Evolutionary conservation across 768 basidiomycete species (phyloP).

Genomic region (Leccinellum luteum): DNA sequence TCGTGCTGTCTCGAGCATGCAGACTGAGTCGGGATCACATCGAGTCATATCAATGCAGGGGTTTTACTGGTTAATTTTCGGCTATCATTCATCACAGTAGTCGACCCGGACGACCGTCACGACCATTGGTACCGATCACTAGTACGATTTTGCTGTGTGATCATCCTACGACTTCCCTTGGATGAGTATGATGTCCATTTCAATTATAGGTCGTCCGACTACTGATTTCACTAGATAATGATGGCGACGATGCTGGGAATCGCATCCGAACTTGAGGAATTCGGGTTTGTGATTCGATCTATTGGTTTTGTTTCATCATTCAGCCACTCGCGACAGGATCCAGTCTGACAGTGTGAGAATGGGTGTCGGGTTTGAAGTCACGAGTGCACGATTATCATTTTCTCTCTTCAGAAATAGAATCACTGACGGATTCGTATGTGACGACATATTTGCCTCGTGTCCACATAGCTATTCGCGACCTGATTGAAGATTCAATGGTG

Average conservation of each 20-base stretch:
- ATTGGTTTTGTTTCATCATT: not conserved
- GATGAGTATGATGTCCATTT: constrained; percentile 24
- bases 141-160: constrained; percentile 24
- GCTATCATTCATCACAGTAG: constrained; percentile 40
- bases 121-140: constrained; percentile 37
- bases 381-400: constrained; percentile 27
- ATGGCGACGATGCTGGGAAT: constrained; percentile 45
- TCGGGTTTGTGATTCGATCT: constrained; percentile 37
- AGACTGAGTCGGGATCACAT: not conserved
- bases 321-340: not conserved
- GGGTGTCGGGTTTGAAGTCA: constrained; percentile 47
- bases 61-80: constrained; percentile 46
- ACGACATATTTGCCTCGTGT: too few species aligned
- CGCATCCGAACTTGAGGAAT: constrained; percentile 45
- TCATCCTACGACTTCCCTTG: constrained; percentile 33
- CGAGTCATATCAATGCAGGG: constrained; percentile 45
- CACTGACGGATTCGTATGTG: not conserved
- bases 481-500: constrained; percentile 14
- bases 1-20: too few species aligned
- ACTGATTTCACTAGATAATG: constrained; percentile 25
- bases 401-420: not conserved
- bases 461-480: constrained; percentile 20
- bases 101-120: constrained; percentile 42
- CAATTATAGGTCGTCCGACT: too few species aligned
- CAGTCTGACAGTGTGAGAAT: constrained; percentile 31